These are phyloP conservation scores for Hymenoscyphus albidus DNA, from an alignment of 2,329 filamentous ascomycete species.

Conservation along the genomic window DNA sequence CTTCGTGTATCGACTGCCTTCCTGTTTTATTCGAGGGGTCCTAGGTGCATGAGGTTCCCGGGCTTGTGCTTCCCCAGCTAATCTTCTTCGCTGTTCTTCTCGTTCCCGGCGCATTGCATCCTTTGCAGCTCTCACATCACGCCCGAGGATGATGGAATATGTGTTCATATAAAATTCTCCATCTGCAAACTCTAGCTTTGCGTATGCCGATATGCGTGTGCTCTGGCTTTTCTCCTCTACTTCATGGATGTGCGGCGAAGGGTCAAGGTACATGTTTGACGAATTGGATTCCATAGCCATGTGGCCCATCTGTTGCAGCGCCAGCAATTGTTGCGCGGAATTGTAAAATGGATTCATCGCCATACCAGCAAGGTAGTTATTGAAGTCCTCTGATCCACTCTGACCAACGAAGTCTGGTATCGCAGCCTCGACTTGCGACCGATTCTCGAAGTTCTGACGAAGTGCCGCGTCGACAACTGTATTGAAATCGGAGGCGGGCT, in stretches of 20 bases:
- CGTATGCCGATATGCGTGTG: slow-evolving; percentile 43
- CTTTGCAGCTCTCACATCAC: slow-evolving; percentile 61
- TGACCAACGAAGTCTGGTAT: not conserved
- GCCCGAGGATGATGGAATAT: slow-evolving; percentile 66
- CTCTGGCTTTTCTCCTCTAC: slow-evolving; percentile 4
- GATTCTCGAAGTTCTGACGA: slow-evolving; percentile 1
- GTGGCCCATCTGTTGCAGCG: slow-evolving; percentile 2
- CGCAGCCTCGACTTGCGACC: not conserved
- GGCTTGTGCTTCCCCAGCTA: slow-evolving; percentile 45
- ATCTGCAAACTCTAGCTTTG: slow-evolving; percentile 66
- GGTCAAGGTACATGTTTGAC: slow-evolving; percentile 14
- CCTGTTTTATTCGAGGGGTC: slow-evolving; percentile 41
- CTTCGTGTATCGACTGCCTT: slow-evolving; percentile 43
- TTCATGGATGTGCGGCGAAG: slow-evolving; percentile 18
- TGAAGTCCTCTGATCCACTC: not conserved
- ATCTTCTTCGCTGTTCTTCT: slow-evolving; percentile 43
- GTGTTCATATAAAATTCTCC: slow-evolving; percentile 77
- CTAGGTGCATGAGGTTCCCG: slow-evolving; percentile 45
- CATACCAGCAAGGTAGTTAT: not conserved
- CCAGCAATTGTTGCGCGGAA: not conserved
- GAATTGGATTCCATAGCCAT: not conserved
- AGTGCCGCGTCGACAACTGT: not conserved
- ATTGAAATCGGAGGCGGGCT: not conserved
- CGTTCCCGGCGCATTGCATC: slow-evolving; percentile 45
- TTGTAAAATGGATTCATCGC: not conserved